Conservation (phyloP, 2,329 filamentous ascomycete genomes). For the Fusarium oligoseptatum region DNA sequence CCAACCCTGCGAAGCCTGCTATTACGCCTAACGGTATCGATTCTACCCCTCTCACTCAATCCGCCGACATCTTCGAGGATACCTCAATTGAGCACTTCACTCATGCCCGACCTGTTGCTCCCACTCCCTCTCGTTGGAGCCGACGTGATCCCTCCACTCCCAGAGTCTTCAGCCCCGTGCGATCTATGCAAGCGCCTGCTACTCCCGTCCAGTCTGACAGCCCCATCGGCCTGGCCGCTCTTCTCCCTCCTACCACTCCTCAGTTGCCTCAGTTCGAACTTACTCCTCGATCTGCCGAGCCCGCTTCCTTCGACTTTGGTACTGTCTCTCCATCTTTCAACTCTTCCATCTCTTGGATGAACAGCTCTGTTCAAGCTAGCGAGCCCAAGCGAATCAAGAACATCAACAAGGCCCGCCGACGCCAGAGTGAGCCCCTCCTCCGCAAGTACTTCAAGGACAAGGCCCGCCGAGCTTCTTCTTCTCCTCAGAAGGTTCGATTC, state of each 20-base stretch:
- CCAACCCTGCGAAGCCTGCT: conserved; percentile 24
- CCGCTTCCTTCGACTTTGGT: conserved; percentile 47
- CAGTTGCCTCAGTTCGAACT: conserved; percentile 21
- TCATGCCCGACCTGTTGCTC: conserved; percentile 44
- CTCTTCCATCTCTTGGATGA: conserved; percentile 47
- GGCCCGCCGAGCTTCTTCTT: conserved; percentile 47
- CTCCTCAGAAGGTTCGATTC: conserved; percentile 46
- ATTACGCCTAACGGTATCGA: conserved; percentile 22
- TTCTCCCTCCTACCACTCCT: conserved; percentile 37
- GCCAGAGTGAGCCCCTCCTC: conserved; percentile 53
- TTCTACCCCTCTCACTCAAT: conserved; percentile 30
- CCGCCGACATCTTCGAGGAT: not conserved
- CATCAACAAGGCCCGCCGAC: conserved; percentile 43
- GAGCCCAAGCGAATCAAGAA: conserved; percentile 42
- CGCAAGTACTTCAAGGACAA: conserved; percentile 42
- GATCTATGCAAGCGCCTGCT: not conserved
- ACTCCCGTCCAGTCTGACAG: conserved; percentile 23
- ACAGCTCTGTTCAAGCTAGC: conserved; percentile 29
- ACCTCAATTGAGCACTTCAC: conserved; percentile 9
- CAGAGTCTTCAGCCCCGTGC: conserved; percentile 28
- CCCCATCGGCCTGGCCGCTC: conserved; percentile 37
- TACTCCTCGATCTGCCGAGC: conserved; percentile 12
- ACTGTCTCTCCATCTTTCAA: conserved; percentile 46
- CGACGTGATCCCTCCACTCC: conserved; percentile 43
- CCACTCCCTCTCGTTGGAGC: conserved; percentile 48